Conservation (phyloP, 163 green algal genomes). For the Scenedesmus sp. region DNA sequence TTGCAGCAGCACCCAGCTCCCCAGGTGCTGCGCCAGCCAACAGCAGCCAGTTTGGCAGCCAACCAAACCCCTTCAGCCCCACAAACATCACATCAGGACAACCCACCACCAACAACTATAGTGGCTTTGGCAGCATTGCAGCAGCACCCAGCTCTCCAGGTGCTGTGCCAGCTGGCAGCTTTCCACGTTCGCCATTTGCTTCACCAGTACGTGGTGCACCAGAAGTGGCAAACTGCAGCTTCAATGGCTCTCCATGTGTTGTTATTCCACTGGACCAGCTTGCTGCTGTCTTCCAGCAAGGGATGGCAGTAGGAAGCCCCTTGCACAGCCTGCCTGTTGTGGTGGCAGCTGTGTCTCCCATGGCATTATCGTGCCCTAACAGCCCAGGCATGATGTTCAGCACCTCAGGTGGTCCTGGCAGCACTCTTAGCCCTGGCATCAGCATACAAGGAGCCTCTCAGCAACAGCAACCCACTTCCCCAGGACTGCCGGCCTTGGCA, state of each 20-base stretch:
- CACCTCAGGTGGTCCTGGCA: neutral
- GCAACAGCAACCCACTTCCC: neutral
- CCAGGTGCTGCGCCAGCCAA: neutral
- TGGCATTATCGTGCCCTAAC: neutral
- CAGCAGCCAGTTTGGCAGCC: too few relatives aligned
- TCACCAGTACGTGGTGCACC: neutral
- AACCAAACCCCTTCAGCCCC: too few relatives aligned
- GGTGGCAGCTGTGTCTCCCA: neutral
- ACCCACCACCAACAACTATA: too few relatives aligned
- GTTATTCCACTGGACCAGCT: neutral
- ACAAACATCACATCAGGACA: too few relatives aligned
- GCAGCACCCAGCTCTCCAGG: neutral
- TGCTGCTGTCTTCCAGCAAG: neutral
- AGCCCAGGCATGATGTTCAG: neutral
- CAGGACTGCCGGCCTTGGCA: neutral
- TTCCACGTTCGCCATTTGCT: neutral
- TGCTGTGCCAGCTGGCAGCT: neutral
- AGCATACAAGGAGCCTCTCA: neutral
- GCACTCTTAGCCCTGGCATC: too few relatives aligned
- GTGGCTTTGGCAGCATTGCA: neutral
- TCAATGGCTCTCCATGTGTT: neutral
- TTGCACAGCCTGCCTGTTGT: neutral
- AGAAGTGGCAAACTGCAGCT: neutral
- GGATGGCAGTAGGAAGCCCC: neutral
- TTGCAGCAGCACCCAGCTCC: neutral